Evolutionary conservation across 2,329 filamentous ascomycete species (phyloP).

Genomic region (Sphaerostilbella broomeana): DNA sequence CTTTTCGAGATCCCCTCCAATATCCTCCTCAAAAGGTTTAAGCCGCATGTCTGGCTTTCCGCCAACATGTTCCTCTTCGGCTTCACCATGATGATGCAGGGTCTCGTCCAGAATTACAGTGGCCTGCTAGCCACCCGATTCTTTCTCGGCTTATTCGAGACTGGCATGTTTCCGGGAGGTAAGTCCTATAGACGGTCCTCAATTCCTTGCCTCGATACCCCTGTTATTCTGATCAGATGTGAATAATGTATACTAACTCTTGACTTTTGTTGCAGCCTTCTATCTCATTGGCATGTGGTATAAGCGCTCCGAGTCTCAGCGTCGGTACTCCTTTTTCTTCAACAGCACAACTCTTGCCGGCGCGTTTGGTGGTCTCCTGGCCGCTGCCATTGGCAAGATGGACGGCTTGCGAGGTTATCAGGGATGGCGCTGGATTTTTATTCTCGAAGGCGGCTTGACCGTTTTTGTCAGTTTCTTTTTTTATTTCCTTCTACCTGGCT

Average conservation of each 20-base stretch:
- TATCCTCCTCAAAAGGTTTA: constrained; percentile 58
- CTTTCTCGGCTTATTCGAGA: constrained; percentile 73
- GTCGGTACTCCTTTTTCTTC: constrained; percentile 92
- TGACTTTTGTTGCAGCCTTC: constrained; percentile 34
- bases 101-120: constrained; percentile 68
- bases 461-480: constrained; percentile 54
- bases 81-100: constrained; percentile 67
- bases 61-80: constrained; percentile 82
- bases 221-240: background rate
- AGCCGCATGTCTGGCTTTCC: constrained; percentile 64
- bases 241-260: background rate
- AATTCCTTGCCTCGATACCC: background rate
- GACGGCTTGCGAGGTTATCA: constrained; percentile 58
- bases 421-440: constrained; percentile 80
- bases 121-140: constrained; percentile 76
- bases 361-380: constrained; percentile 80
- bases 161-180: constrained; percentile 59
- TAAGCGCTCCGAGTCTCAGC: constrained; percentile 77
- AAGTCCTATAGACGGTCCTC: too few species aligned
- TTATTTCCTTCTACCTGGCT: constrained; percentile 65
- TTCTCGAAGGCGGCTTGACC: constrained; percentile 65
- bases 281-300: constrained; percentile 89
- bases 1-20: constrained; percentile 62
- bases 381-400: constrained; percentile 86
- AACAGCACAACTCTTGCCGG: constrained; percentile 71